Evolutionary conservation across 192 early-diverging fungal genomes (phyloP), one percentile per base, ranked within the genome.

Genomic region (Mortierella antarctica): DNA sequence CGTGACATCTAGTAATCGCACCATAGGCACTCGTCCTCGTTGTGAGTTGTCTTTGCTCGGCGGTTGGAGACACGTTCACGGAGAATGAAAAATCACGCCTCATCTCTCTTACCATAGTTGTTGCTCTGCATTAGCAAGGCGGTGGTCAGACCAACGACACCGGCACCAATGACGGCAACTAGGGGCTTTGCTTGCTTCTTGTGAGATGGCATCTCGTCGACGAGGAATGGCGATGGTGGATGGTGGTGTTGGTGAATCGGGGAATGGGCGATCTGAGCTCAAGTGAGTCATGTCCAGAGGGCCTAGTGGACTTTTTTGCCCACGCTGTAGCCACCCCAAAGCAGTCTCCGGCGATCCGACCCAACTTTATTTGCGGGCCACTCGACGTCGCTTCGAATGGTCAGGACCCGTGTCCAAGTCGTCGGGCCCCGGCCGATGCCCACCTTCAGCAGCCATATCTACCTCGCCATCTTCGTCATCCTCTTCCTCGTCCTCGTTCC

Each of bases 61-160:
- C 46, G 12, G 15, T 18, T 42, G 49, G 18, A 47, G 14, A 31
- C 42, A 8, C 17, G 31, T 18, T 15, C 11, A 31, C 56, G 41
- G 54, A 45, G 23, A 17, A 44, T 21, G 47, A 21, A 61, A 45
- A 70, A 15, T 8, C 44, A 12, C 39, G 39, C 46, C 6, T 2
- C 31, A 14, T 47, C 3, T 39, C 17, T 7, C 46, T 68, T 67
- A 78, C 83, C 42, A 65, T 88, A 88, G 15, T 89, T 84, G 54
- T 88, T 83, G 72, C 83, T 81, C 64, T 88, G 88, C 39, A 93
- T 80, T 9, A 91, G 58, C 2, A 95, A 65, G 8, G 91, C 95
- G 0, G 89, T 90, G 7, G 93, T 93, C 12, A 95, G 85, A 9
- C 93, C 94, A 18, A 87, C 69, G 3, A 95, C 95, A 65, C 94